Percentiles rank a stretch among this genome's conserved stretches.
Evolutionary conservation across 352 stramenopile genomes (phyloP).

Genomic region (Phytophthora hybrid): DNA sequence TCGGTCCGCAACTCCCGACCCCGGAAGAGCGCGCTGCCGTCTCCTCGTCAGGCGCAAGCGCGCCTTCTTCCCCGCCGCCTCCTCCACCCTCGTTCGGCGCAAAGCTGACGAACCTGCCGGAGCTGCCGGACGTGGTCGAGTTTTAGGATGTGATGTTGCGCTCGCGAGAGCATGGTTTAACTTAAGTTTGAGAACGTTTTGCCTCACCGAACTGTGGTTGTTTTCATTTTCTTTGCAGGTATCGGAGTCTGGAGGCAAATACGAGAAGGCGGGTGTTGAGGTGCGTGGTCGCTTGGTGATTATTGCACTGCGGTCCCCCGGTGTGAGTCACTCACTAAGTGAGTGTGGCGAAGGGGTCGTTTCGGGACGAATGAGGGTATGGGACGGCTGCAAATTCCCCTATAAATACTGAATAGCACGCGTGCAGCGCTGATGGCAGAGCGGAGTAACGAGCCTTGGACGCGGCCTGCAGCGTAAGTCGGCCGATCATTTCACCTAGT

Average conservation of each 20-base stretch:
- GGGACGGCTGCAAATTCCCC: not conserved
- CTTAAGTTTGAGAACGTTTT: constrained; percentile 41
- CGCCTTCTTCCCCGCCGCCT: constrained; percentile 25
- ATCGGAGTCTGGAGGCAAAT: not conserved
- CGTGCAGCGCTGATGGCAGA: constrained; percentile 7
- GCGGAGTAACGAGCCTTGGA: constrained; percentile 4
- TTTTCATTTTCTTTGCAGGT: not conserved
- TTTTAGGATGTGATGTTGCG: constrained; percentile 42
- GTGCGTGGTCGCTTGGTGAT: not conserved
- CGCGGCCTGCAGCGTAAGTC: constrained; percentile 13
- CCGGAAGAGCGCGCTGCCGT: constrained; percentile 33
- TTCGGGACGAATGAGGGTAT: constrained; percentile 16
- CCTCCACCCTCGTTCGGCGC: constrained; percentile 18
- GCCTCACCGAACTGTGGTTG: not conserved
- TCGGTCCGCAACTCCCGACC: constrained; percentile 58
- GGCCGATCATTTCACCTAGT: constrained; percentile 8
- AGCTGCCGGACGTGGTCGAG: constrained; percentile 63
- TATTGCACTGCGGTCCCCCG: not conserved
- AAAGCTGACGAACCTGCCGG: constrained; percentile 49
- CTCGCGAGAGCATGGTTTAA: constrained; percentile 33
- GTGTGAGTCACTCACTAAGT: not conserved
- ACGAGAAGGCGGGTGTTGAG: not conserved
- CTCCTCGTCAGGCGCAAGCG: constrained; percentile 31
- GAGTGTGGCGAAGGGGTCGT: constrained; percentile 4
- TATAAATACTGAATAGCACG: constrained; percentile 23